Evolutionary conservation across 768 basidiomycete genomes (phyloP).

Genomic region (Rubroboletus satanas): DNA sequence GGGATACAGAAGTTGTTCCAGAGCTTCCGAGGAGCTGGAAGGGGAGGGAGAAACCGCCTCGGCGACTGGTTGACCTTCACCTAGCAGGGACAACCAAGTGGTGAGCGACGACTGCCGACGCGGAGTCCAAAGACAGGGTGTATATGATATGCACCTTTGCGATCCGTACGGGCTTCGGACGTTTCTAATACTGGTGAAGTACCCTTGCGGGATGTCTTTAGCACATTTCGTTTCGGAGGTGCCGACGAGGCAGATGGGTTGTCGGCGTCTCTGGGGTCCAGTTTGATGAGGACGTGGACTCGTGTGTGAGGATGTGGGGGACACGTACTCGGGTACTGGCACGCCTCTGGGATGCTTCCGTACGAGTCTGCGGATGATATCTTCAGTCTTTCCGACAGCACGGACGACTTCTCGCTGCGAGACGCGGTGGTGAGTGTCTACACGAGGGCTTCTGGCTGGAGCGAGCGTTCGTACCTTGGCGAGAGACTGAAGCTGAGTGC

Average conservation of each 20-base stretch:
- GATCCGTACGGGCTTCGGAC: neutral
- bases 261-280: constrained; percentile 1
- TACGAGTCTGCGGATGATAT: constrained; percentile 25
- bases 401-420: constrained; percentile 24
- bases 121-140: neutral
- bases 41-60: neutral
- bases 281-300: neutral
- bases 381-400: constrained; percentile 28
- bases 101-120: neutral
- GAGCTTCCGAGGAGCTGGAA: constrained; percentile 6
- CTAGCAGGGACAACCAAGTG: neutral
- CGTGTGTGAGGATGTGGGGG: neutral
- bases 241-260: constrained; percentile 5
- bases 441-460: neutral
- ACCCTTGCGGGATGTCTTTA: neutral
- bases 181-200: neutral
- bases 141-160: constrained; percentile 5
- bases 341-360: constrained; percentile 28
- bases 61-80: constrained; percentile 1
- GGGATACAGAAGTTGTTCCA: constrained; percentile 9
- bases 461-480: constrained; percentile 17
- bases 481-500: constrained; percentile 22
- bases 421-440: neutral
- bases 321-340: constrained; percentile 13
- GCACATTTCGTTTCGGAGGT: neutral